Base-by-base conservation (phyloP, 768 basidiomycete species). In the Suillus sp. region DNA sequence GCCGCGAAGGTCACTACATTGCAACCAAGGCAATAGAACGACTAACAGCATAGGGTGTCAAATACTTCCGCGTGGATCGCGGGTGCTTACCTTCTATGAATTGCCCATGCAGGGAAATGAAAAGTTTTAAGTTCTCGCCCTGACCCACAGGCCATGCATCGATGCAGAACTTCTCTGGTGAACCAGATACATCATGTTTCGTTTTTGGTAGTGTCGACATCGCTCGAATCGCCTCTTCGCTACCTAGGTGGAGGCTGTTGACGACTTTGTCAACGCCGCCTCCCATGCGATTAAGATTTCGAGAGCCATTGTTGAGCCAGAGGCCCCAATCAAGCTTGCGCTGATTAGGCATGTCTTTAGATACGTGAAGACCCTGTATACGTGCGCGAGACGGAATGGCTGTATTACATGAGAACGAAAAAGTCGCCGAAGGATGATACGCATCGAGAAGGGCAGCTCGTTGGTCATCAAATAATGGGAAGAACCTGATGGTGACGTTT, bases 381-480 rank as follows among this genome's bases (percentile, higher is more conserved):
- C 91, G 84, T 0, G 93, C 91, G 18, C 95, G 90, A 8, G 82
- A 74, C 4, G 93, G 93, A 65, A 96, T 91, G 7, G 84, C 73
- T 1, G 95, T 96, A 73, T 95, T 96, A 69, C 86, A 86, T 22
- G 90, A 91, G 73, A 89, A 91, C 1, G 95, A 97, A 73, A 98
- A 95, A 9, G 95, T 96, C n/a, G 96, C 92, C 13, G 84, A 78
- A 1, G 91, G 86, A 64, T 92, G 86, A 73, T 99, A 99, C 22
- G 84, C 93, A 53, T 89, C 81, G 18, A 84, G 70, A 7, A 98
- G 82, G 0, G 80, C 77, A 0, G 82, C 76, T 20, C 96, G 87
- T 66, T 92, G 86, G 22, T 78, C 82, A 74, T 99, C 97, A 74
- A 92, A 96, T 2, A 86, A 74, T 10, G 89, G 85, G 78, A 98